Percentiles rank a stretch among this genome's conserved stretches.
Conservation (phyloP, 768 basidiomycete species). For the Termitomyces sp. region DNA sequence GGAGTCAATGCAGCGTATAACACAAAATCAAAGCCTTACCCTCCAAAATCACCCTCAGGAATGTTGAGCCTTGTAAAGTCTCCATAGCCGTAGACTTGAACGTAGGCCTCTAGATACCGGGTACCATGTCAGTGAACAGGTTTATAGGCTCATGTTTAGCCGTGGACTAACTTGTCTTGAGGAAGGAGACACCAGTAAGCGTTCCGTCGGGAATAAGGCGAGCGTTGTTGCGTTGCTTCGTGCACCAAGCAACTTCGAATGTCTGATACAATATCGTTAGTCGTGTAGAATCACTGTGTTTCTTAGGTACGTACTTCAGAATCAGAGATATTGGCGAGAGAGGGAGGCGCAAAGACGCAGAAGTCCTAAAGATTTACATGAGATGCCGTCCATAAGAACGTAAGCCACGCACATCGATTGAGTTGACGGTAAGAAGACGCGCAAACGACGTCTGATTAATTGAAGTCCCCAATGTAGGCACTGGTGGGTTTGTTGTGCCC, state of each 20-base stretch:
- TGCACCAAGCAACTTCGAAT: constrained; percentile 41
- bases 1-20: neutral
- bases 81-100: constrained; percentile 37
- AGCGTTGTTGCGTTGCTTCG: constrained; percentile 36
- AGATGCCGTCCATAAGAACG: neutral
- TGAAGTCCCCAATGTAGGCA: constrained; percentile 29
- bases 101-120: constrained; percentile 26
- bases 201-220: constrained; percentile 40
- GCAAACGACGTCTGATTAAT: constrained; percentile 38
- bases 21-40: constrained; percentile 15
- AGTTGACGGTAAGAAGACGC: constrained; percentile 32
- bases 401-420: constrained; percentile 26
- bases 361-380: constrained; percentile 25
- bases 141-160: neutral
- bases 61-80: constrained; percentile 37
- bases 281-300: neutral
- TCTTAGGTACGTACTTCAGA: constrained; percentile 25
- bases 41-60: constrained; percentile 32
- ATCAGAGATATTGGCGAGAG: constrained; percentile 24
- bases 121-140: neutral
- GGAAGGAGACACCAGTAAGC: constrained; percentile 32
- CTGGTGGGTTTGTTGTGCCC: constrained; percentile 34
- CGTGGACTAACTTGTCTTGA: constrained; percentile 28
- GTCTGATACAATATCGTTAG: constrained; percentile 18
- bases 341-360: constrained; percentile 37